Conservation (phyloP, 2,329 filamentous ascomycete species). For the Phoma sp. region DNA sequence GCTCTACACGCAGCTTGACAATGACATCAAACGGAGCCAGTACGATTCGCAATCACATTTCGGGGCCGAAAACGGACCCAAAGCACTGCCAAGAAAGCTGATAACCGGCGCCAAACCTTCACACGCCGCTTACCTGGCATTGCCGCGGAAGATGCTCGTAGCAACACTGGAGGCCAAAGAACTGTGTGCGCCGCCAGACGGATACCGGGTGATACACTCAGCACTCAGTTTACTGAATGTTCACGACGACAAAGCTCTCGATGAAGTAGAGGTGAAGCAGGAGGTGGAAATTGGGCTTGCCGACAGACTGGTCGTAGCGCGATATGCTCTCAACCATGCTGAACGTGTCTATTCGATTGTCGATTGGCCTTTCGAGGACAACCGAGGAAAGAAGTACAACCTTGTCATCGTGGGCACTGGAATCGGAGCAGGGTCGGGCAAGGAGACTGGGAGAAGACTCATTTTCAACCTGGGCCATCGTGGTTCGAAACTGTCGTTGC, state of each 20-base stretch:
- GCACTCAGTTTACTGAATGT: constrained; percentile 37
- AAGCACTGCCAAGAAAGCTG: constrained; percentile 37
- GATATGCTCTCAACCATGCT: constrained; percentile 62
- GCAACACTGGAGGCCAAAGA: constrained; percentile 51
- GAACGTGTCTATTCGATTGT: constrained; percentile 67
- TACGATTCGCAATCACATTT: background rate
- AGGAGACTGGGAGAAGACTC: constrained; percentile 37
- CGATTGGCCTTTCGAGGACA: constrained; percentile 68
- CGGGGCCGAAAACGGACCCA: constrained; percentile 16
- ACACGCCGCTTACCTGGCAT: constrained; percentile 52
- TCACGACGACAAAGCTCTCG: constrained; percentile 24
- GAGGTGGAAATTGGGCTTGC: constrained; percentile 34
- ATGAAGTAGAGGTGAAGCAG: constrained; percentile 31
- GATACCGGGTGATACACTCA: constrained; percentile 48
- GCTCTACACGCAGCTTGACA: constrained; percentile 56
- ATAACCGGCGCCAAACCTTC: constrained; percentile 35
- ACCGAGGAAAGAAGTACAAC: constrained; percentile 62
- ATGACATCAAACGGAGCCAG: constrained; percentile 32
- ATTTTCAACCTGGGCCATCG: constrained; percentile 37
- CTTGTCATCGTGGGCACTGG: constrained; percentile 67
- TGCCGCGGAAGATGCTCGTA: constrained; percentile 57
- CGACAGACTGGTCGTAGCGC: constrained; percentile 54
- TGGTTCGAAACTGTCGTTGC: constrained; percentile 59
- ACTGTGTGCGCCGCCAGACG: constrained; percentile 34
- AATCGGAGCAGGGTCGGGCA: constrained; percentile 21